Evolutionary conservation across 2,329 filamentous ascomycete genomes (phyloP), one percentile per base, ranked within the genome.

Genomic region (Hypoxylon sp.): DNA sequence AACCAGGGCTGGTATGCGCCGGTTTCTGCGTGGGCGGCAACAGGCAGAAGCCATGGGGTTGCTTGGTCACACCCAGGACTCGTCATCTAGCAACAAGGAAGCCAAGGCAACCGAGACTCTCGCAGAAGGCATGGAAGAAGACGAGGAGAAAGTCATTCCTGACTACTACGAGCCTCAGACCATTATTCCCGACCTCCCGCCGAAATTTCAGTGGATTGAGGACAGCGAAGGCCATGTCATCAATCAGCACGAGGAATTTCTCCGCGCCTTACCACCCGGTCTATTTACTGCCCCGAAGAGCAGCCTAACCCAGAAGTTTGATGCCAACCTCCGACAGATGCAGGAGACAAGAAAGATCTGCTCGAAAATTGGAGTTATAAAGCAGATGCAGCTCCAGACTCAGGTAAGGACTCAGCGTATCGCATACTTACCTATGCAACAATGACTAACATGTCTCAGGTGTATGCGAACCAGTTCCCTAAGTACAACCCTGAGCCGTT

Each of bases 311-410:
- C 89, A 89, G 73, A 95, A 91, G 77, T 91, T 99, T 80, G 93
- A 98, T 73, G 88, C 90, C 61, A 99, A 99, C 74, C 93, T 98
- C 80, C 89, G 89, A 67, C 94, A 98, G 77, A 94, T 99, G 86
- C 96, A 99, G 79, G 95, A 98, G 76, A 99, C 96, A 0, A 88
- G 96, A 73, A 98, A 98, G 78, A 87, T 99, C 31, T 97, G 94
- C 75, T 94, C 94, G 10, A 99, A 98, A 82, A 97, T 99, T 78
- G 91, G 93, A 53, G 93, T 99, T 68, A 96, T 99, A 78, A 99
- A 98, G 83, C 96, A 99, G 82, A 99, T 99, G 96, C 96, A 99
- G 81, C 89, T 98, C 59, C 96, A 99, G 79, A 93, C 94, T 56
- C 96, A 98, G 87, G 93, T 93, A 88, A 77, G 83, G 42, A 6